phyloP scores from a whole-genome alignment of 2,329 filamentous ascomycete genomes.

The Lachnellula occidentalis region DNA sequence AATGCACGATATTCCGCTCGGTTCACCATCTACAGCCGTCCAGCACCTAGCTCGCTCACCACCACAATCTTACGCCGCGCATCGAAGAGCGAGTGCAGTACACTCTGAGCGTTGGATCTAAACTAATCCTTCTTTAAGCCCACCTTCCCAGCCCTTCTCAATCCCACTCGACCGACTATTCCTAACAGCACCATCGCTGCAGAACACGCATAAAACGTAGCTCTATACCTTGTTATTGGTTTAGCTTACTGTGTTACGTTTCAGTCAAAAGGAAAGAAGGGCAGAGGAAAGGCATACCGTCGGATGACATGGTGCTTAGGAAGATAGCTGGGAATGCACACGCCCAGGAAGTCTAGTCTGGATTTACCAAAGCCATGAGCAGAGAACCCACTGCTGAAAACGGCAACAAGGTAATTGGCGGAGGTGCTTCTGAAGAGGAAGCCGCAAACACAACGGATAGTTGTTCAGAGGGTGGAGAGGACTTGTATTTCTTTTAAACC shows the following conservation, averaged over 20 bases:
- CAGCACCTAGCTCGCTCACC: no score
- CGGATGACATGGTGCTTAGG: constrained; percentile 37
- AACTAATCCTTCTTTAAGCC: constrained; percentile 20
- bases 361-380: constrained; percentile 41
- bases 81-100: no score
- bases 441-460: constrained; percentile 35
- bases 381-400: constrained; percentile 34
- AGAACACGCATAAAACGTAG: constrained; percentile 39
- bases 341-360: constrained; percentile 41
- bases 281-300: constrained; percentile 23
- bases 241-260: constrained; percentile 33
- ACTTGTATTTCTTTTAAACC: constrained; percentile 16
- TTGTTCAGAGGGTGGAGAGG: constrained; percentile 14
- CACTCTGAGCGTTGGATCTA: no score
- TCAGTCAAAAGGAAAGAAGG: not conserved
- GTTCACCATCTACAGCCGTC: no score
- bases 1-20: no score
- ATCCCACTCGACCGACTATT: constrained; percentile 32
- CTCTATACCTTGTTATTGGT: constrained; percentile 29
- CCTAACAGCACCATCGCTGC: constrained; percentile 30
- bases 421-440: constrained; percentile 38
- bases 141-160: constrained; percentile 37
- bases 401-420: constrained; percentile 37
- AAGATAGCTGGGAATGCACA: constrained; percentile 38
- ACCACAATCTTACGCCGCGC: no score